phyloP scores from a whole-genome alignment of 2,329 filamentous ascomycete species.

The Aspergillus sp. region DNA sequence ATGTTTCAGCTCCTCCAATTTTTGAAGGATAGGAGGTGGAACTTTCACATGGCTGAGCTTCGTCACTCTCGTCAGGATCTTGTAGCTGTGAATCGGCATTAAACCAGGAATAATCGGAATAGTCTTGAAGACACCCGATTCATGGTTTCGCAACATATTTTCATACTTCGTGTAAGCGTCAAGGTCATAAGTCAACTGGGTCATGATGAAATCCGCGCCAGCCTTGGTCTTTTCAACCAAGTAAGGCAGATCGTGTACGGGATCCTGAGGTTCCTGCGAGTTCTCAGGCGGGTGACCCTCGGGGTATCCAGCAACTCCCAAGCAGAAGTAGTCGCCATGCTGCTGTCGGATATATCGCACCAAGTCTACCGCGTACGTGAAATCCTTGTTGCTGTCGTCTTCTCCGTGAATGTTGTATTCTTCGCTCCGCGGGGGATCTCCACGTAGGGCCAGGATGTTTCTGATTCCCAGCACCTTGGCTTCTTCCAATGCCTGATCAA shows the following conservation, averaged over 20 bases:
- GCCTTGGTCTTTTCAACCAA: slow-evolving; percentile 86
- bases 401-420: slow-evolving; percentile 71
- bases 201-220: slow-evolving; percentile 97
- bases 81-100: slow-evolving; percentile 97
- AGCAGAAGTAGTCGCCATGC: slow-evolving; percentile 91
- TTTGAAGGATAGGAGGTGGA: slow-evolving; percentile 64
- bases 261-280: slow-evolving; percentile 71
- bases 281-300: slow-evolving; percentile 92
- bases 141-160: slow-evolving; percentile 67
- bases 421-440: slow-evolving; percentile 82
- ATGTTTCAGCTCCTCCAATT: slow-evolving; percentile 46
- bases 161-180: slow-evolving; percentile 80
- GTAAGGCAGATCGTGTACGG: slow-evolving; percentile 69
- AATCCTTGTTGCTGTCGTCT: slow-evolving; percentile 66
- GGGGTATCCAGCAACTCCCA: slow-evolving; percentile 91
- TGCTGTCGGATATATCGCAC: slow-evolving; percentile 81
- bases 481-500: slow-evolving; percentile 86
- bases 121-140: slow-evolving; percentile 77
- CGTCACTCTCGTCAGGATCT: slow-evolving; percentile 88
- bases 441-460: slow-evolving; percentile 87
- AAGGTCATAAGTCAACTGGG: slow-evolving; percentile 91
- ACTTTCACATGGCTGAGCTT: slow-evolving; percentile 89
- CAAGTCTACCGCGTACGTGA: slow-evolving; percentile 82
- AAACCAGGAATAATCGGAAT: slow-evolving; percentile 90
- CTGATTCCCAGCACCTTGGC: slow-evolving; percentile 86